A percentile compares a stretch with the other conserved stretches of the same genome.
These are phyloP conservation scores for Stagonosporopsis cucurbitacearum DNA, from an alignment of 2,329 filamentous ascomycete genomes.

Conservation along the genomic window DNA sequence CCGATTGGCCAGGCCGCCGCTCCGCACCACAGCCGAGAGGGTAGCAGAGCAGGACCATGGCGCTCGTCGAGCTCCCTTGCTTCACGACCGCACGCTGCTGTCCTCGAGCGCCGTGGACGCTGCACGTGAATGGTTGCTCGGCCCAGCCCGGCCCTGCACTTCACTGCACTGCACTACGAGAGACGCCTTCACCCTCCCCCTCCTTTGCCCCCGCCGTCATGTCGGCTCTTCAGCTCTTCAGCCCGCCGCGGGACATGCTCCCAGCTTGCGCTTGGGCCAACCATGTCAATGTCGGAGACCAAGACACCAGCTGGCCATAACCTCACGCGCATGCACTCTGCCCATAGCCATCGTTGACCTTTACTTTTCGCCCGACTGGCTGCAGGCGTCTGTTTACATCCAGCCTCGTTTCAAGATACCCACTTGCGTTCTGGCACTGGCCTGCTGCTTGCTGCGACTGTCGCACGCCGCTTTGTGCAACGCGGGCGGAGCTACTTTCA, in stretches of 20 bases:
- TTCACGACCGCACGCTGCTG: not conserved
- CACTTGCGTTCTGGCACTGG: constrained; percentile 24
- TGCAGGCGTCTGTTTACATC: constrained; percentile 27
- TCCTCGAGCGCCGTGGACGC: too few relatives aligned
- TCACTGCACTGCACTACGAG: too few relatives aligned
- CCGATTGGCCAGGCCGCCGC: constrained; percentile 7
- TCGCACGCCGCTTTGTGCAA: constrained; percentile 30
- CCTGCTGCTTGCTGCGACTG: constrained; percentile 16
- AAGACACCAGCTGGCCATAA: constrained; percentile 46
- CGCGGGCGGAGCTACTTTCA: constrained; percentile 24
- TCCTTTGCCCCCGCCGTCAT: not conserved
- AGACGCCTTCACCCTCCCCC: not conserved
- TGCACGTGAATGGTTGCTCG: not conserved
- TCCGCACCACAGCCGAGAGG: not conserved
- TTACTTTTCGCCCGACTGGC: constrained; percentile 28
- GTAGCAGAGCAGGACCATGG: too few relatives aligned
- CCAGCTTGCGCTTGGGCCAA: constrained; percentile 40
- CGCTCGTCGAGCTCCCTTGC: not conserved
- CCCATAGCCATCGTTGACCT: constrained; percentile 18
- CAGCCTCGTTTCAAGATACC: constrained; percentile 35
- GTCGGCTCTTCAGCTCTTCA: constrained; percentile 1
- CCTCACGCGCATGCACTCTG: constrained; percentile 21
- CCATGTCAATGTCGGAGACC: constrained; percentile 35
- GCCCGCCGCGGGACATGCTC: constrained; percentile 10
- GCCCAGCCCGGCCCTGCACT: too few relatives aligned